phyloP scores from a whole-genome alignment of 2,329 filamentous ascomycete genomes.

The Alternaria ventricosa region DNA sequence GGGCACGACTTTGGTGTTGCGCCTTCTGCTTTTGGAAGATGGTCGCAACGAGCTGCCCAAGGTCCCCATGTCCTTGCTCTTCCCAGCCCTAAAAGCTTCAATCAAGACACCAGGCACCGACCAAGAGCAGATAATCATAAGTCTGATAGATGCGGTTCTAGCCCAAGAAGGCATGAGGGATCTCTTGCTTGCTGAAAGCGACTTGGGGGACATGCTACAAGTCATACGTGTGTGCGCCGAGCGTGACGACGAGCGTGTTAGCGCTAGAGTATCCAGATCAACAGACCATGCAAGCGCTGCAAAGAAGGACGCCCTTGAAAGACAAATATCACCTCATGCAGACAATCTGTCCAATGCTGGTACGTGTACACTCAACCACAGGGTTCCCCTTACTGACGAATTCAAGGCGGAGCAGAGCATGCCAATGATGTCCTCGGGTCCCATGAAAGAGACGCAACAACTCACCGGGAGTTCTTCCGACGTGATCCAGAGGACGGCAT shows the following conservation, averaged over 20 bases:
- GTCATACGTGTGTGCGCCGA: slow-evolving; percentile 63
- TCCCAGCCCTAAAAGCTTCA: slow-evolving; percentile 43
- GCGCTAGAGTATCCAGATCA: slow-evolving; percentile 17
- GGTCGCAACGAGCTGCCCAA: slow-evolving; percentile 42
- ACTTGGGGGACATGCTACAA: slow-evolving; percentile 68
- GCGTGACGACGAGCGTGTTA: slow-evolving; percentile 37
- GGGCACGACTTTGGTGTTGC: slow-evolving; percentile 40
- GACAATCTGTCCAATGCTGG: slow-evolving; percentile 17
- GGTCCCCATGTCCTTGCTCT: slow-evolving; percentile 43
- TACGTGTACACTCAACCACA: neutral
- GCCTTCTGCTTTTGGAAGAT: slow-evolving; percentile 41
- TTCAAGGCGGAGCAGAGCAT: slow-evolving; percentile 15
- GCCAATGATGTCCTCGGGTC: slow-evolving; percentile 21
- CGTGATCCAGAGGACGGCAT: slow-evolving; percentile 33
- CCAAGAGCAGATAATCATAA: slow-evolving; percentile 58
- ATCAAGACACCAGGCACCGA: slow-evolving; percentile 34
- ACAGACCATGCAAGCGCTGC: slow-evolving; percentile 46
- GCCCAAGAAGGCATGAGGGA: slow-evolving; percentile 61
- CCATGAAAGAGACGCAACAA: slow-evolving; percentile 14
- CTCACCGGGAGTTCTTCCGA: slow-evolving; percentile 11
- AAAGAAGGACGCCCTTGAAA: slow-evolving; percentile 49
- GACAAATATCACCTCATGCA: slow-evolving; percentile 7
- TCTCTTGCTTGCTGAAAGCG: slow-evolving; percentile 68
- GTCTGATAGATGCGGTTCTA: slow-evolving; percentile 50
- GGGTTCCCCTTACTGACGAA: slow-evolving; percentile 3